These are phyloP conservation scores for Neurospora sp. DNA, from an alignment of 495 filamentous ascomycete species.

Conservation along the genomic window DNA sequence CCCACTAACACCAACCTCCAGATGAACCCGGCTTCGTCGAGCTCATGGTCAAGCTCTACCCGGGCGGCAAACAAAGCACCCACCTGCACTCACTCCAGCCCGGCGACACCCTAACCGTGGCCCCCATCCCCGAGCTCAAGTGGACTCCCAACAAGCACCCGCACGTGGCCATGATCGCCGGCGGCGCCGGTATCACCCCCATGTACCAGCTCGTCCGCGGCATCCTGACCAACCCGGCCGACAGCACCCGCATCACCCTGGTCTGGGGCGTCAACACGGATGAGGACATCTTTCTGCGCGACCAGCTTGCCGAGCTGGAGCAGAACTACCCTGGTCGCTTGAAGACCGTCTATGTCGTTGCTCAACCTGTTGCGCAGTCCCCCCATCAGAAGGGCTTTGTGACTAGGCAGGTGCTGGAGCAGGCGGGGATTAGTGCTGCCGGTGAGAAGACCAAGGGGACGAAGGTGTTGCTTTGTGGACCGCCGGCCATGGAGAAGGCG, in stretches of 20 bases:
- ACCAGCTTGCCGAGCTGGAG: constrained; percentile 45
- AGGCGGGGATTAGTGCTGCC: constrained; percentile 25
- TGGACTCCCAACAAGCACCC: constrained; percentile 47
- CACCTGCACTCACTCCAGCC: constrained; percentile 52
- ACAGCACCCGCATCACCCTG: constrained; percentile 52
- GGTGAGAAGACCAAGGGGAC: constrained; percentile 20
- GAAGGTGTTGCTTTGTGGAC: constrained; percentile 60
- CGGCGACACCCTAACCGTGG: constrained; percentile 47
- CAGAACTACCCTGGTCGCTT: constrained; percentile 46
- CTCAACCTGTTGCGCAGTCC: constrained; percentile 32
- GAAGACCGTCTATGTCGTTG: constrained; percentile 49
- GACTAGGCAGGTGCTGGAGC: constrained; percentile 43
- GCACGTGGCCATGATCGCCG: constrained; percentile 50
- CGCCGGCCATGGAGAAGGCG: constrained; percentile 50
- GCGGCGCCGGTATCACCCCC: constrained; percentile 55
- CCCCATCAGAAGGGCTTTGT: constrained; percentile 45
- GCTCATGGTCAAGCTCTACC: constrained; percentile 56
- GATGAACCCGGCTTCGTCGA: constrained; percentile 46
- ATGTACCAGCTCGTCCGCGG: constrained; percentile 52
- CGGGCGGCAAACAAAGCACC: constrained; percentile 48
- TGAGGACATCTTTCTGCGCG: constrained; percentile 46
- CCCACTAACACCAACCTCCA: constrained; percentile 18
- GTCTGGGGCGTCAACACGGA: constrained; percentile 59
- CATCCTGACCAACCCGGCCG: constrained; percentile 51
- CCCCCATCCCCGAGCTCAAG: constrained; percentile 38